phyloP scores from a whole-genome alignment of 139 green algal genomes.

The Asterochloris sp. region DNA sequence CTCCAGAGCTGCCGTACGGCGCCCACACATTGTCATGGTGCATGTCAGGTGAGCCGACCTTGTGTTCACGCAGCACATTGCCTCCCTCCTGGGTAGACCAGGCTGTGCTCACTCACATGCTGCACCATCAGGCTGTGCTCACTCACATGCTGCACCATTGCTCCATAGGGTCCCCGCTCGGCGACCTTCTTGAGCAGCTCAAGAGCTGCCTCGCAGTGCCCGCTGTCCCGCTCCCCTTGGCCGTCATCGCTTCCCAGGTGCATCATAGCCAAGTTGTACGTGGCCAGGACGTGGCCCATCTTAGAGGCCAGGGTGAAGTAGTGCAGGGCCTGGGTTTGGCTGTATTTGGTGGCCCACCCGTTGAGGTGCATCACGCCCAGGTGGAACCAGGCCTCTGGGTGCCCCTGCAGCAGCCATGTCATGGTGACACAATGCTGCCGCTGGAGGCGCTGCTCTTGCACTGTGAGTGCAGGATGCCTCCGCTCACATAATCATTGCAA shows the following conservation, averaged over 20 bases:
- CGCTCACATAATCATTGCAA: no score
- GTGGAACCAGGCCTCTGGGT: constrained; percentile 72
- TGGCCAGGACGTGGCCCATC: constrained; percentile 71
- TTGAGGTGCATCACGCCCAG: constrained; percentile 78
- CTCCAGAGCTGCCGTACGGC: no score
- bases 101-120: constrained; percentile 1
- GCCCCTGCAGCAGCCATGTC: constrained; percentile 15
- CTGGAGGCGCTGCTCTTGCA: no score
- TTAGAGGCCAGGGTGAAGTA: constrained; percentile 35
- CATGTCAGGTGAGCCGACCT: no score
- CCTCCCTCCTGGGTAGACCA: background rate
- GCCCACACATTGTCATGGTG: no score
- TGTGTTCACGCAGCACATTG: no score
- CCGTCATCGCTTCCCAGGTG: constrained; percentile 41
- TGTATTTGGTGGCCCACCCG: constrained; percentile 35
- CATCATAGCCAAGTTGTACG: constrained; percentile 93
- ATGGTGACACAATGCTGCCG: no score
- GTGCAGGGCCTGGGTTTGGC: constrained; percentile 24
- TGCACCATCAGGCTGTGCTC: background rate
- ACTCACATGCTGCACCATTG: constrained; percentile 12
- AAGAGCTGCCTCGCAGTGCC: constrained; percentile 40
- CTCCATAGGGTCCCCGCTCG: constrained; percentile 38
- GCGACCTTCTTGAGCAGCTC: constrained; percentile 50
- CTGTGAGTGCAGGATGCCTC: no score
- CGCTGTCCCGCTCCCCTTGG: background rate